Percentiles rank a stretch among this genome's conserved stretches.
phyloP scores from a whole-genome alignment of 1,284 basidiomycete genomes.

The Albatrellus sp. region DNA sequence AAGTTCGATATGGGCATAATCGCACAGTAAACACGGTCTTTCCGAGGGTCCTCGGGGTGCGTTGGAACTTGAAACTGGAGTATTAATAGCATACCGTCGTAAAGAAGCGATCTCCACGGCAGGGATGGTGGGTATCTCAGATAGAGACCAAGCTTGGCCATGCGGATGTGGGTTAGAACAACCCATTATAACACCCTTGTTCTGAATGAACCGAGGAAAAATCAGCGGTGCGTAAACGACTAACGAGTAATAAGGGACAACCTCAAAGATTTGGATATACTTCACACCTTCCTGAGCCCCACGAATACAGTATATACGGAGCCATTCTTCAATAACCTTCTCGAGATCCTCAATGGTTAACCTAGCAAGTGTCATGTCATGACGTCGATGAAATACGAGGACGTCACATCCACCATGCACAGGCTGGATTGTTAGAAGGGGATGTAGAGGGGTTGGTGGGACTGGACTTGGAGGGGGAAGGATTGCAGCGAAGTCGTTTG shows the following conservation, averaged over 20 bases:
- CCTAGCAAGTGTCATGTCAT: constrained; percentile 83
- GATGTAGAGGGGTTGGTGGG: constrained; percentile 36
- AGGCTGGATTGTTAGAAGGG: constrained; percentile 59
- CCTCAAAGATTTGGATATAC: constrained; percentile 88
- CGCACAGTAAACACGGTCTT: constrained; percentile 69
- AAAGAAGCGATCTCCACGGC: constrained; percentile 54
- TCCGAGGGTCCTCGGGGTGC: constrained; percentile 48
- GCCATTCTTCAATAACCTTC: constrained; percentile 71
- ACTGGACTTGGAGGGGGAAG: constrained; percentile 45
- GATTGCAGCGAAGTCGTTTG: constrained; percentile 83
- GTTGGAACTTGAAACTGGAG: constrained; percentile 22
- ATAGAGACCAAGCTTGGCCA: constrained; percentile 84
- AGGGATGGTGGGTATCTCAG: constrained; percentile 62
- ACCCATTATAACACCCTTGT: constrained; percentile 94
- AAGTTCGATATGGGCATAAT: constrained; percentile 72
- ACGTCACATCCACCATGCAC: constrained; percentile 85
- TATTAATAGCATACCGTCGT: constrained; percentile 34
- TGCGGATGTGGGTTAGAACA: constrained; percentile 95
- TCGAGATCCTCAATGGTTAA: constrained; percentile 54
- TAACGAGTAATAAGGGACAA: constrained; percentile 14
- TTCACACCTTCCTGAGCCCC: constrained; percentile 55
- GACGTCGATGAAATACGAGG: constrained; percentile 80
- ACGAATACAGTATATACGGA: constrained; percentile 47
- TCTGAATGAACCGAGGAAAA: constrained; percentile 36
- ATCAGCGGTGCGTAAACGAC: neutral